phyloP scores from a whole-genome alignment of 1,284 basidiomycete species.

The Flammula alnicola region DNA sequence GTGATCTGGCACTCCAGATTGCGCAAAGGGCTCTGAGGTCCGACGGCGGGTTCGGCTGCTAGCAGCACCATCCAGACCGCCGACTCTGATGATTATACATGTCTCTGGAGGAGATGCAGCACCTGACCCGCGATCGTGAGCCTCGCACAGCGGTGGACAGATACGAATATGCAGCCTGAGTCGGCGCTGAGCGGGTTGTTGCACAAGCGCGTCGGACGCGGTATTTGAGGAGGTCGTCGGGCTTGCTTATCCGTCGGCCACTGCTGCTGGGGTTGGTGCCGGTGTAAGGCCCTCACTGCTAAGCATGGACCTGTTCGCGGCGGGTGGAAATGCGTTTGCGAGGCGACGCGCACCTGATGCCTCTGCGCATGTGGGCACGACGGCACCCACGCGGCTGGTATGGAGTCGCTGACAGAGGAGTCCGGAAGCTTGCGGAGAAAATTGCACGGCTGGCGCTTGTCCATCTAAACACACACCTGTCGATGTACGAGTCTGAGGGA shows the following conservation, averaged over 20 bases:
- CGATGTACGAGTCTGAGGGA: constrained; percentile 71
- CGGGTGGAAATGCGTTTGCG: background rate
- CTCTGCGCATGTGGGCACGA: constrained; percentile 3
- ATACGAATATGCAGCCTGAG: constrained; percentile 59
- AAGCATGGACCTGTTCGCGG: background rate
- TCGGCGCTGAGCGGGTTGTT: constrained; percentile 63
- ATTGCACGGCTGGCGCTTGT: constrained; percentile 71
- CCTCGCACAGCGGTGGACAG: constrained; percentile 68
- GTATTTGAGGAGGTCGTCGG: constrained; percentile 65
- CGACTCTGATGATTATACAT: too few species aligned
- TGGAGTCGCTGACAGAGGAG: constrained; percentile 73
- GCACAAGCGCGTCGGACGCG: constrained; percentile 63
- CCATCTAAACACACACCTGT: constrained; percentile 75
- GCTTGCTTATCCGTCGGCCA: constrained; percentile 41
- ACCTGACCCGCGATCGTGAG: constrained; percentile 45
- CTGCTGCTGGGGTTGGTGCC: background rate
- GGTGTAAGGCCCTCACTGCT: background rate
- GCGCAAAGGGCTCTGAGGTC: constrained; percentile 61
- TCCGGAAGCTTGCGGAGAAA: constrained; percentile 67
- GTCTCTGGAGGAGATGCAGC: too few species aligned
- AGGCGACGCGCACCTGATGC: background rate
- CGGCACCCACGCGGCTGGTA: constrained; percentile 52
- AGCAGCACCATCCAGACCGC: background rate
- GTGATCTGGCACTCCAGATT: constrained; percentile 69
- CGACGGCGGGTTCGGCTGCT: constrained; percentile 26